Conservation (phyloP, 2,329 filamentous ascomycete species). For the Penicillium italicum region DNA sequence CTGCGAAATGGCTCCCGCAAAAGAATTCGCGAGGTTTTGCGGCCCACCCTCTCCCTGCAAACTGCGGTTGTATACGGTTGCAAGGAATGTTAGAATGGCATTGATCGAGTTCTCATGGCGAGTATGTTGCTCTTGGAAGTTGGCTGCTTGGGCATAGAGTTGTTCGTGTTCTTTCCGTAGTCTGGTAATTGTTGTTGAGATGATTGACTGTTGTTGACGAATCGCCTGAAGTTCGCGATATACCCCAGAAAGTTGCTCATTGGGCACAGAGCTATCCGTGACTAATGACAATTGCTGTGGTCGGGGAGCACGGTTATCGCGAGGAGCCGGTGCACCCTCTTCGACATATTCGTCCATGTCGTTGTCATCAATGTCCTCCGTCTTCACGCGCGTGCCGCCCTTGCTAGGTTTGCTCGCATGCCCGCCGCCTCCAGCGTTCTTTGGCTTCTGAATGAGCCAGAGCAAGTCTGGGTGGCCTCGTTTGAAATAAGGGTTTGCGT, state of each 20-base stretch:
- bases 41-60: constrained; percentile 75
- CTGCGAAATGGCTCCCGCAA: constrained; percentile 69
- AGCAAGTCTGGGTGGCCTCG: constrained; percentile 86
- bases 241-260: constrained; percentile 73
- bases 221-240: constrained; percentile 77
- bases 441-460: constrained; percentile 96
- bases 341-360: constrained; percentile 59
- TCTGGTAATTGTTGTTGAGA: constrained; percentile 75
- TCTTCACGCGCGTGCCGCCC: constrained; percentile 42
- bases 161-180: constrained; percentile 83
- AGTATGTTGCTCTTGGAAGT: constrained; percentile 87
- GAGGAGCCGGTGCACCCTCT: constrained; percentile 34
- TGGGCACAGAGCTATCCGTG: constrained; percentile 47
- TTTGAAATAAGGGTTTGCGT: constrained; percentile 94
- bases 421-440: constrained; percentile 55
- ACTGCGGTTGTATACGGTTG: constrained; percentile 92
- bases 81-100: constrained; percentile 94
- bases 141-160: constrained; percentile 79
- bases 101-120: constrained; percentile 99
- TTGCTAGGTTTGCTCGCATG: constrained; percentile 53
- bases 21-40: constrained; percentile 78
- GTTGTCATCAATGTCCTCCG: constrained; percentile 59
- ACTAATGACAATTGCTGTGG: constrained; percentile 45
- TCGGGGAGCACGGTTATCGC: constrained; percentile 33
- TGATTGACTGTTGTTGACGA: constrained; percentile 80